Conservation (phyloP, 2,329 filamentous ascomycete species). For the Fusarium subtropicale region DNA sequence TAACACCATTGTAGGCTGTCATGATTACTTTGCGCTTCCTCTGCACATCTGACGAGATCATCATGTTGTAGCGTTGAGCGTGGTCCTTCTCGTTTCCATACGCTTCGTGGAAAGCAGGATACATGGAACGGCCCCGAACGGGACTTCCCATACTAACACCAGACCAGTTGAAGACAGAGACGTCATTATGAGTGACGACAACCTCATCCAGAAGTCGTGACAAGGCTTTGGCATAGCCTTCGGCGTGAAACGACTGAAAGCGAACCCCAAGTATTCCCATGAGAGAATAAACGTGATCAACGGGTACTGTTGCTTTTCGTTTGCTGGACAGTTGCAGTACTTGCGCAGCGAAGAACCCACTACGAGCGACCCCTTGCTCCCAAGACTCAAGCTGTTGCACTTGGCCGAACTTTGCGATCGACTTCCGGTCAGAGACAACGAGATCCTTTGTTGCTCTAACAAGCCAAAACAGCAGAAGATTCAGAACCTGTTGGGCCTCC, state of each 20-base stretch:
- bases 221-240: conserved; percentile 1
- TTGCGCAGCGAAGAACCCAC: not conserved
- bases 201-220: conserved; percentile 3
- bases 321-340: not conserved
- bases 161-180: conserved; percentile 5
- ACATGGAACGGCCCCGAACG: conserved; percentile 5
- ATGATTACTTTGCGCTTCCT: not conserved
- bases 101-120: not conserved
- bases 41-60: conserved; percentile 2
- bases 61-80: conserved; percentile 3
- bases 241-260: conserved; percentile 3
- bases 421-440: not conserved
- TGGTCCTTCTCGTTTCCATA: not conserved
- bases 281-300: conserved; percentile 6
- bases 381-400: not conserved
- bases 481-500: not conserved
- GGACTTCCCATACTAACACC: conserved; percentile 5
- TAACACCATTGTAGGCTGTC: not conserved
- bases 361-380: not conserved
- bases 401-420: not conserved
- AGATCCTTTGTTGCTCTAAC: not conserved
- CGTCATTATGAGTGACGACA: not conserved
- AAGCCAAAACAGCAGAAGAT: not conserved
- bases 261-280: conserved; percentile 11
- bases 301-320: not conserved